Percentiles rank a stretch among this genome's conserved stretches.
phyloP scores from a whole-genome alignment of 2,329 filamentous ascomycete genomes.

The Colletotrichum musicola region DNA sequence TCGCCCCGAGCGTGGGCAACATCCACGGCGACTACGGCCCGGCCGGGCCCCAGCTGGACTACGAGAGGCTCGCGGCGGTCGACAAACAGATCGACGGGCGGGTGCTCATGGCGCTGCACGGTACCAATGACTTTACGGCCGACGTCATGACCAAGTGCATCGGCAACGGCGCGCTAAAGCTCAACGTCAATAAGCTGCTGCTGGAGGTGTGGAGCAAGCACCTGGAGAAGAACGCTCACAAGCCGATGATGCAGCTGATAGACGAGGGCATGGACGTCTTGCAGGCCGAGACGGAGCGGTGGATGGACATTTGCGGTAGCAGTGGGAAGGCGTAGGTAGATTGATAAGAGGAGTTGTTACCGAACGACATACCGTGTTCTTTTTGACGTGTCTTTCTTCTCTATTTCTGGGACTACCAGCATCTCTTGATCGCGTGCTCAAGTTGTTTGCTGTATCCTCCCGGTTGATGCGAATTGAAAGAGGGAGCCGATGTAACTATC shows the following conservation, averaged over 20 bases:
- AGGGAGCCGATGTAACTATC: no score
- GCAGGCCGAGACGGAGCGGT: conserved; percentile 41
- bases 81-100: conserved; percentile 41
- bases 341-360: not conserved
- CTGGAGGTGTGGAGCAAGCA: conserved; percentile 20
- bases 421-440: no score
- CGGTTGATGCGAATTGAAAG: no score
- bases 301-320: conserved; percentile 43
- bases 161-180: conserved; percentile 35
- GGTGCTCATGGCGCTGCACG: conserved; percentile 41
- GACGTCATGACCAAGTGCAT: conserved; percentile 37
- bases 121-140: conserved; percentile 41
- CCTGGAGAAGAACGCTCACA: conserved; percentile 37
- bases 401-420: no score
- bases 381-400: not conserved
- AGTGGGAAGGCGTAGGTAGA: conserved; percentile 39
- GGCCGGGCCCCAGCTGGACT: conserved; percentile 72
- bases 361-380: not conserved
- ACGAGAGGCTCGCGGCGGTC: conserved; percentile 59
- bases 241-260: conserved; percentile 42
- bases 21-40: conserved; percentile 81
- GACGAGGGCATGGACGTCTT: conserved; percentile 42
- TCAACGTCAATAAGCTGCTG: conserved; percentile 38
- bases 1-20: conserved; percentile 82
- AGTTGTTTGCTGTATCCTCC: no score